phyloP scores from a whole-genome alignment of 2,329 filamentous ascomycete genomes.

The Colletotrichum scovillei region DNA sequence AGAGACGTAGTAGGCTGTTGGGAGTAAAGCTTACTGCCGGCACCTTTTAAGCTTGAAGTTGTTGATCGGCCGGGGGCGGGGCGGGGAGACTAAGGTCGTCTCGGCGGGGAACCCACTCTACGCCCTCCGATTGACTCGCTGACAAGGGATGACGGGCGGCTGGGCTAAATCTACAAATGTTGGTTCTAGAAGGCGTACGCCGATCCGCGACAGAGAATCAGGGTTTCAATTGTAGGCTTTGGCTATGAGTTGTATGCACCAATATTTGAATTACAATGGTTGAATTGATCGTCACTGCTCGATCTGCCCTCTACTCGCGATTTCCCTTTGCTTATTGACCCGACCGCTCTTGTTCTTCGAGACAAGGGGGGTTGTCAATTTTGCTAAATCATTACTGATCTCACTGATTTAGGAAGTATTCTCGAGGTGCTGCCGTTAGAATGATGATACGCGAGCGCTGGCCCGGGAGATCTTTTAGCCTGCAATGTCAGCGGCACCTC shows the following conservation, averaged over 20 bases:
- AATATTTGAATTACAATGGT: no score
- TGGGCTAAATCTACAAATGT: neutral
- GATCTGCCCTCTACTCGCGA: no score
- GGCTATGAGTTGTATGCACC: no score
- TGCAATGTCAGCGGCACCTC: neutral
- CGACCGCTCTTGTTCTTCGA: neutral
- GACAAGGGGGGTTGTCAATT: neutral
- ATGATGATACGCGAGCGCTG: neutral
- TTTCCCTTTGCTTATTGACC: neutral
- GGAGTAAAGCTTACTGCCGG: neutral
- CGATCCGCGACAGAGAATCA: neutral
- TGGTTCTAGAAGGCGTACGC: neutral
- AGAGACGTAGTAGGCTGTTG: neutral
- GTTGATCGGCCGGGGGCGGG: neutral
- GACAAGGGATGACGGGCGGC: neutral
- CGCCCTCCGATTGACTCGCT: constrained; percentile 19
- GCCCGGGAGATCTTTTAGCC: neutral
- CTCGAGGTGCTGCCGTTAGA: neutral
- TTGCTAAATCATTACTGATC: neutral
- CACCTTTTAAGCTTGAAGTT: constrained; percentile 1
- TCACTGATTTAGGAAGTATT: neutral
- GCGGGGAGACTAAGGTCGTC: neutral
- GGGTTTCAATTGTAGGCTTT: no score
- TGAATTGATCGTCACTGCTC: no score
- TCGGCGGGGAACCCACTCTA: constrained; percentile 6